Evolutionary conservation across 1,284 basidiomycete genomes (phyloP).

Genomic region (Malassezia japonica): DNA sequence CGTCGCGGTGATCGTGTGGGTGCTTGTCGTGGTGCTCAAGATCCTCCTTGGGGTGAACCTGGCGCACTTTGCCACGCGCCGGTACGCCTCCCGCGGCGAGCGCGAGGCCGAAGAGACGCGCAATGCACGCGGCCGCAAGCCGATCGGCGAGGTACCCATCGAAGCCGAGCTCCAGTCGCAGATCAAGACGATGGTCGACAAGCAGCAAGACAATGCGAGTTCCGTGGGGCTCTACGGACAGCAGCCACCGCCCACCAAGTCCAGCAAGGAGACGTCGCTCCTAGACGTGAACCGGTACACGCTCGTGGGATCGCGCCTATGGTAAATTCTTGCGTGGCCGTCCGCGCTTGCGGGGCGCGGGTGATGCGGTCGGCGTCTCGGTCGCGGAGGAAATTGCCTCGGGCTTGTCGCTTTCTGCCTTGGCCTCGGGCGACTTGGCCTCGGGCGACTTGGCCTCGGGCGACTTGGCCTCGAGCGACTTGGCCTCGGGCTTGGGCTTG

Average conservation of each 20-base stretch:
- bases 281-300: conserved; percentile 43
- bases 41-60: conserved; percentile 40
- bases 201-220: conserved; percentile 32
- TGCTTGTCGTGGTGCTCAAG: conserved; percentile 35
- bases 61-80: conserved; percentile 32
- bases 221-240: conserved; percentile 31
- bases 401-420: not conserved
- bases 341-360: conserved; percentile 3
- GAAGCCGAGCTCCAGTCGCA: conserved; percentile 19
- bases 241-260: conserved; percentile 5
- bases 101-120: conserved; percentile 39
- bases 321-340: conserved; percentile 22
- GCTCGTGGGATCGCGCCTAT: conserved; percentile 41
- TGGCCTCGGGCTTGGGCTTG: not conserved
- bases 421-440: not conserved
- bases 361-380: not conserved
- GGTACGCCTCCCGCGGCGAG: conserved; percentile 34
- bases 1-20: conserved; percentile 5
- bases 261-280: conserved; percentile 19
- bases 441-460: too few species aligned
- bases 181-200: conserved; percentile 26
- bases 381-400: not conserved
- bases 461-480: not conserved
- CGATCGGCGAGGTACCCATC: conserved; percentile 37
- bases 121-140: conserved; percentile 32